Evolutionary conservation across 257 asterid species (phyloP), one percentile per base, ranked within the genome.

Genomic region (Gynochthodes officinalis): DNA sequence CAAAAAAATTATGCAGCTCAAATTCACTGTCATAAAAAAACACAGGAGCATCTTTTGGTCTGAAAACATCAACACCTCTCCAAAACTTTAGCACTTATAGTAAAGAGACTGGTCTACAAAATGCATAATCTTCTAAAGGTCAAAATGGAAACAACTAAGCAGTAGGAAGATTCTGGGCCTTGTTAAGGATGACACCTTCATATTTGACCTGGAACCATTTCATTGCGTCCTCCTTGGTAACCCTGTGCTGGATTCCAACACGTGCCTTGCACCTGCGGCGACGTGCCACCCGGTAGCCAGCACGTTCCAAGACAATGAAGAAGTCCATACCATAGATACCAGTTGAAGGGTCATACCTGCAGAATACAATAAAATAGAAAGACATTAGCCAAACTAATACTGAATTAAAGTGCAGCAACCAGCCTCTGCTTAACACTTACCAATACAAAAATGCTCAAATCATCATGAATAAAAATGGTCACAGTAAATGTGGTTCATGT

Each of bases 291-390:
- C 94, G 81, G 73, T 89, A 89, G 25, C 96, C 96, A 46, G 96
- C 87, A 33, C 94, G 88, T 68, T 86, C 92, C 79, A 86, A 73
- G 27, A 88, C 94, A 11, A 89, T 88, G 25, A 28, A 90, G 92
- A 89, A 89, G 75, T 89, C 96, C 96, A 89, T 89, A 37, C 96
- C 96, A 58, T 89, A 89, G 48, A 89, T 89, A 64, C 96, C 96
- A 15, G 96, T 89, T 40, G 96, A 89, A 19, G 96, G 96, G 67
- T 89, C 96, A 70, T 89, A 89, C 69, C 96, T 87, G 83, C 0
- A 52, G 12, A 27, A n/a, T 21, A 28, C 28, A 74, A 55, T 25
- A 0, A 23, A 43, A 18, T 4, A 12, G 1, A 53, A 25, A 2
- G 10, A 42, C 13, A 42, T 42, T 14, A 65, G n/a, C n/a, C 33